A percentile compares a stretch with the other conserved stretches of the same genome.
Evolutionary conservation across 306 rosid species (phyloP).

Genomic region (Vicia faba): DNA sequence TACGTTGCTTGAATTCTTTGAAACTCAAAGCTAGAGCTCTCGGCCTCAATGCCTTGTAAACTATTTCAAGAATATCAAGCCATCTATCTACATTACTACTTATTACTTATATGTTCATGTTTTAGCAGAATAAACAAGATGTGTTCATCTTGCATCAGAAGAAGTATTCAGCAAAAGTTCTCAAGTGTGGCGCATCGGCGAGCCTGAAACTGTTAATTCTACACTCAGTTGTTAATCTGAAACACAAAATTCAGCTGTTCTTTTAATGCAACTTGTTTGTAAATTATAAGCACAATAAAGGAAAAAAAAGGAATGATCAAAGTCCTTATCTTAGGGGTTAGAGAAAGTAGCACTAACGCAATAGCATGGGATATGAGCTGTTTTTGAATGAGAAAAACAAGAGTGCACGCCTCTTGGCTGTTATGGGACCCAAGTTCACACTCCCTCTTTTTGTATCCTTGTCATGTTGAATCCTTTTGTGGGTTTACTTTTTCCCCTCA

Average conservation of each 20-base stretch:
- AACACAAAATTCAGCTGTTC: conserved; percentile 38
- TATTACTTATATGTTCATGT: not conserved
- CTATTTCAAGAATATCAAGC: not conserved
- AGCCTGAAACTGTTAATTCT: conserved; percentile 13
- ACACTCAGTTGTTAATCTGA: conserved; percentile 43
- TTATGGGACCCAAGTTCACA: conserved; percentile 57
- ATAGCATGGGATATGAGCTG: conserved; percentile 53
- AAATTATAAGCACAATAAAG: too few relatives aligned
- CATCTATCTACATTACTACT: conserved; percentile 10
- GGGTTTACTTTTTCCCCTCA: conserved; percentile 49
- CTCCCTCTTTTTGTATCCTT: conserved; percentile 51
- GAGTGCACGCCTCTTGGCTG: conserved; percentile 59
- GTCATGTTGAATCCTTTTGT: conserved; percentile 52
- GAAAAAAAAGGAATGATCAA: conserved; percentile 42
- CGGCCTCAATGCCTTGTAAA: conserved; percentile 57
- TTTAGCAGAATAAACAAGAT: conserved; percentile 44
- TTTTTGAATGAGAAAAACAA: conserved; percentile 51
- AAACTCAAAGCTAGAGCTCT: conserved; percentile 65
- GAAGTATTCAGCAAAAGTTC: conserved; percentile 10
- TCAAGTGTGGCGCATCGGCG: conserved; percentile 13
- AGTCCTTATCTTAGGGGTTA: conserved; percentile 57
- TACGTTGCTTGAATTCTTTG: conserved; percentile 68
- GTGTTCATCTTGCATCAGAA: not conserved
- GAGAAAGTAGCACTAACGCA: conserved; percentile 61
- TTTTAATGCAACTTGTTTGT: conserved; percentile 30